A percentile compares a stretch with the other conserved stretches of the same genome.
Evolutionary conservation across 495 filamentous ascomycete species (phyloP).

Genomic region (Sphaerosporella brunnea): DNA sequence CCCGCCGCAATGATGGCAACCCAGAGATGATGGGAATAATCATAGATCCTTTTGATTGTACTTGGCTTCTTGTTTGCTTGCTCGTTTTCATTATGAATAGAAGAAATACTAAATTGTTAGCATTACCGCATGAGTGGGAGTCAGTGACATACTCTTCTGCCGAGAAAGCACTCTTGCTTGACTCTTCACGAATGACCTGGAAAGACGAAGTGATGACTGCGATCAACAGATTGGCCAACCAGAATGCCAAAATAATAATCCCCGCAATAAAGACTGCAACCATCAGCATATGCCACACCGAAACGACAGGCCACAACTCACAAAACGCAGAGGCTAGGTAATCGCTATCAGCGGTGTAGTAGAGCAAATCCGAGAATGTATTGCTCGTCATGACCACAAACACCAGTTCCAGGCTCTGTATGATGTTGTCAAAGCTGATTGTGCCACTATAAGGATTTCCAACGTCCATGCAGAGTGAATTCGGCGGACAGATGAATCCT

Average conservation of each 20-base stretch:
- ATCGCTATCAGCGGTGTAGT: slow-evolving; percentile 78
- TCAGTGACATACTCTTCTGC: slow-evolving; percentile 36
- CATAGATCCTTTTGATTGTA: slow-evolving; percentile 47
- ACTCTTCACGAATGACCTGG: slow-evolving; percentile 95
- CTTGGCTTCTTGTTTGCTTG: slow-evolving; percentile 31
- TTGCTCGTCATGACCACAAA: slow-evolving; percentile 98
- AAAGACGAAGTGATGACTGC: slow-evolving; percentile 98
- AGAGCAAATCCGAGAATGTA: slow-evolving; percentile 86
- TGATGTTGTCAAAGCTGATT: slow-evolving; percentile 85
- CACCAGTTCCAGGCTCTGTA: slow-evolving; percentile 81
- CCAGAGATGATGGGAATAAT: slow-evolving; percentile 63
- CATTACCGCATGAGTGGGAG: too few relatives aligned
- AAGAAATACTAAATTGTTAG: slow-evolving; percentile 1
- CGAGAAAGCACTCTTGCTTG: slow-evolving; percentile 82
- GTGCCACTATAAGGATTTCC: slow-evolving; percentile 69
- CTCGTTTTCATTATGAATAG: not conserved
- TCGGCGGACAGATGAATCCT: slow-evolving; percentile 74
- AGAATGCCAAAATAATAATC: slow-evolving; percentile 70
- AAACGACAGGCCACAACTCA: slow-evolving; percentile 9
- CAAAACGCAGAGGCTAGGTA: slow-evolving; percentile 66
- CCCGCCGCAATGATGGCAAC: slow-evolving; percentile 60
- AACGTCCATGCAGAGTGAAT: slow-evolving; percentile 66
- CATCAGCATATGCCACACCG: slow-evolving; percentile 5
- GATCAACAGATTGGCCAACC: slow-evolving; percentile 91
- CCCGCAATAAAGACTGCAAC: slow-evolving; percentile 23